Percentiles rank a stretch among this genome's conserved stretches.
phyloP scores from a whole-genome alignment of 2,329 filamentous ascomycete species.

The Fusarium kyushuense region DNA sequence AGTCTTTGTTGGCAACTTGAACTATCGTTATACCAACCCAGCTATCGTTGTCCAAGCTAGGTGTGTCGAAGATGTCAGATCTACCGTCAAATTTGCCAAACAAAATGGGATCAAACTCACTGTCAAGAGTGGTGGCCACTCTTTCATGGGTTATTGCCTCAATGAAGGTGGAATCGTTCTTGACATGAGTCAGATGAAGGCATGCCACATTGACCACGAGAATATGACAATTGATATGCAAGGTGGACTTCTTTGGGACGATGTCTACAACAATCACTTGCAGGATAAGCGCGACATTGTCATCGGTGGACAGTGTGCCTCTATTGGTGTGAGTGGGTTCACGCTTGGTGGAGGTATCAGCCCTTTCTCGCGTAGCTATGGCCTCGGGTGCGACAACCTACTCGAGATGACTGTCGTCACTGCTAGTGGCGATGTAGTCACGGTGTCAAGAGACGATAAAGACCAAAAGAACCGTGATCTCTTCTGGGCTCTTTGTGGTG shows the following conservation, averaged over 20 bases:
- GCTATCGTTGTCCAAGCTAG: background rate
- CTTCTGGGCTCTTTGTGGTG: slow-evolving; percentile 17
- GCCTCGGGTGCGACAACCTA: slow-evolving; percentile 11
- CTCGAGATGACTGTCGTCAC: slow-evolving; percentile 10
- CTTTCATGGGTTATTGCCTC: slow-evolving; percentile 14
- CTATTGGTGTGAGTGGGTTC: slow-evolving; percentile 11
- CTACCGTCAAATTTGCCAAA: background rate
- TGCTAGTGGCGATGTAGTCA: background rate
- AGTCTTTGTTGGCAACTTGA: background rate
- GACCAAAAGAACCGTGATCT: slow-evolving; percentile 6
- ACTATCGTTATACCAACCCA: background rate
- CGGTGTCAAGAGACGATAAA: background rate
- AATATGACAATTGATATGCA: slow-evolving; percentile 9
- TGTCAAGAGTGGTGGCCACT: slow-evolving; percentile 4
- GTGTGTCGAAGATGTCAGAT: background rate
- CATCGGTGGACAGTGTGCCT: slow-evolving; percentile 2
- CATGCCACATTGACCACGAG: background rate
- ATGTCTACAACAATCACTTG: slow-evolving; percentile 14
- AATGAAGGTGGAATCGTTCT: slow-evolving; percentile 9
- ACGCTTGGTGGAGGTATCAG: slow-evolving; percentile 12
- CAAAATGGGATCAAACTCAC: background rate
- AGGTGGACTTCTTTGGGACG: background rate
- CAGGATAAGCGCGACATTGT: slow-evolving; percentile 14
- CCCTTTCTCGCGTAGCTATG: slow-evolving; percentile 11
- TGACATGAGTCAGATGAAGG: slow-evolving; percentile 6